Percentiles rank a stretch among this genome's conserved stretches.
These are phyloP conservation scores for Camellia japonica DNA, from an alignment of 148 eudicot species.

Conservation along the genomic window DNA sequence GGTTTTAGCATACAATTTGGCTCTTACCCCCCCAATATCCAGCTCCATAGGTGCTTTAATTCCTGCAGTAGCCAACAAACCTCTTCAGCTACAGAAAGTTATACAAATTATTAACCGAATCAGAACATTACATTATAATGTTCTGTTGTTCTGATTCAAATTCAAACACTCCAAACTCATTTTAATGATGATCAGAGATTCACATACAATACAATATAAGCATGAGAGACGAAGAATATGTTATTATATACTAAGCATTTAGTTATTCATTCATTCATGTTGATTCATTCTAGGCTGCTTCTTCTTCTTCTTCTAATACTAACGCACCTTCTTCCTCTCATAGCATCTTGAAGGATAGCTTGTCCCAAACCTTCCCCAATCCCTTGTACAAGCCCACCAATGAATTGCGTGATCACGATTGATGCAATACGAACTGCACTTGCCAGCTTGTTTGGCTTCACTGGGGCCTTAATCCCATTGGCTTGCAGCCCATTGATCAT, in stretches of 20 bases:
- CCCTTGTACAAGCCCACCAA: slow-evolving; percentile 57
- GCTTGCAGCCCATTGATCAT: slow-evolving; percentile 56
- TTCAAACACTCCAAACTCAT: no score
- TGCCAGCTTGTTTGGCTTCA: slow-evolving; percentile 36
- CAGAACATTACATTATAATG: no score
- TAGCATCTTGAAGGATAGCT: slow-evolving; percentile 43
- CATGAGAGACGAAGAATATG: no score
- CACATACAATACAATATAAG: no score
- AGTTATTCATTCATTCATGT: not conserved
- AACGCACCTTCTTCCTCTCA: slow-evolving; percentile 25
- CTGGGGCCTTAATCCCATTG: slow-evolving; percentile 34
- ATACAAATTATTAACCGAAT: no score
- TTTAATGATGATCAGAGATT: no score
- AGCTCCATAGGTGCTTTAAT: no score
- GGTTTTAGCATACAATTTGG: no score
- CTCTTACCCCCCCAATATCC: no score
- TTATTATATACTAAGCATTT: not conserved
- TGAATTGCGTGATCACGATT: slow-evolving; percentile 43
- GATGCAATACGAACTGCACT: slow-evolving; percentile 48
- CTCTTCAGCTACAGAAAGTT: no score
- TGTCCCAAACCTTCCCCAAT: slow-evolving; percentile 66
- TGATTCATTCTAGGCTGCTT: not conserved
- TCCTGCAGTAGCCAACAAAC: no score
- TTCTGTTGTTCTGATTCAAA: no score
- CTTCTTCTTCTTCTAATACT: slow-evolving; percentile 9